Evolutionary conservation across 2,329 filamentous ascomycete genomes (phyloP), one percentile per base, ranked within the genome.

Genomic region (Pseudopithomyces maydicus): DNA sequence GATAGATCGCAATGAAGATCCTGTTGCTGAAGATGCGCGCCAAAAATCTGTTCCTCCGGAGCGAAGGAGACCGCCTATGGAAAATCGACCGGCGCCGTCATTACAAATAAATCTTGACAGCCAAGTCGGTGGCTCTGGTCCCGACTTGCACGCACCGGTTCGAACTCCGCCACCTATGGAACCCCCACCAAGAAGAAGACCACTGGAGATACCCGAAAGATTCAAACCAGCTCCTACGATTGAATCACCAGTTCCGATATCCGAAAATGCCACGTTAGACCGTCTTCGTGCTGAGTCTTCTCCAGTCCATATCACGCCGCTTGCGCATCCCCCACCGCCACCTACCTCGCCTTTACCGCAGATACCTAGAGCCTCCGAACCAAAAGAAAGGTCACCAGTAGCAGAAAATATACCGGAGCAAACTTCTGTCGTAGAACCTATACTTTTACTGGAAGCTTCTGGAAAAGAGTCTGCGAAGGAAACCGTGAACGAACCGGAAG

Each of bases 41-140:
- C 55, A 55, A 54, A 50, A 47, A 6, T 61, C 57, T 36, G 56
- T 54, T 29, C 71, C 73, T 1, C 88, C 88, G 0, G 87, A 89
- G 64, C 80, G 88, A 59, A 87, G 83, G 70, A 79, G 88, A 47
- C 88, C 88, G 1, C 86, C 87, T 0, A 89, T 90, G 85, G 84
- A 88, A 57, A 82, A 68, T n/a, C 59, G 68, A 10, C 64, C 67
- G 26, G 69, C 72, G 23, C 65, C 69, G 14, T 45, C 58, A 29
- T 71, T 69, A 5, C 66, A 70, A 52, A 59, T 63, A 14, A 72
- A 67, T 55, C 41, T 64, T n/a, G 64, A 55, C 44, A 73, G 64
- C 49, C 63, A 67, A 48, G 61, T 59, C 3, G 58, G 57, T 38
- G 67, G 68, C 17, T 57, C 57, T 35, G 56, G 61, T 33, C 59